Conservation (phyloP, 116 monocot genomes). For the Dioscorea cayenensis region DNA sequence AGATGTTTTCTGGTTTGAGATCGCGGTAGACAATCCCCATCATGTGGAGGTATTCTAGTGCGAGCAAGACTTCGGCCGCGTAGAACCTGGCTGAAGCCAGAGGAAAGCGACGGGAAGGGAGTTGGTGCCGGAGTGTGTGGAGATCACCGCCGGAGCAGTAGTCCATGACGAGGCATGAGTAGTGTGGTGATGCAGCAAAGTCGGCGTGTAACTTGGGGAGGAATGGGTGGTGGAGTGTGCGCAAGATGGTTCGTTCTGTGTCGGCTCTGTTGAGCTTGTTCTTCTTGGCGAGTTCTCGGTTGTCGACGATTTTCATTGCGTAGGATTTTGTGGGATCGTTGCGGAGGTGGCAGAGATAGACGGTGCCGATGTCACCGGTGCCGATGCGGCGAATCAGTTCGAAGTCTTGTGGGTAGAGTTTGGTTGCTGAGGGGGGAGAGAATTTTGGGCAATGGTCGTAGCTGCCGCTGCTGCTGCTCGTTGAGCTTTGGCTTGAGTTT, state of each 20-base stretch:
- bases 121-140: slow-evolving; percentile 70
- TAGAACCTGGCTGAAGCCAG: slow-evolving; percentile 58
- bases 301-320: slow-evolving; percentile 93
- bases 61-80: slow-evolving; percentile 79
- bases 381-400: slow-evolving; percentile 64
- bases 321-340: slow-evolving; percentile 10
- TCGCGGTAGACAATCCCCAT: slow-evolving; percentile 83
- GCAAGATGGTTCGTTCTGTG: slow-evolving; percentile 53
- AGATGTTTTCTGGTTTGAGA: slow-evolving; percentile 88
- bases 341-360: slow-evolving; percentile 70
- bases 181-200: slow-evolving; percentile 62
- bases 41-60: slow-evolving; percentile 89
- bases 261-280: slow-evolving; percentile 66
- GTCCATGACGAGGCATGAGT: slow-evolving; percentile 80
- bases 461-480: slow-evolving; percentile 10
- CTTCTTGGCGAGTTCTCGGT: slow-evolving; percentile 47
- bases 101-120: slow-evolving; percentile 55
- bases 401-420: slow-evolving; percentile 52
- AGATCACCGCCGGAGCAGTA: slow-evolving; percentile 85
- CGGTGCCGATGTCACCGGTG: slow-evolving; percentile 80
- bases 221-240: slow-evolving; percentile 74
- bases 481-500: slow-evolving; percentile 51
- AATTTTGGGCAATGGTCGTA: slow-evolving; percentile 33
- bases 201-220: slow-evolving; percentile 75
- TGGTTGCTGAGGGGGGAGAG: slow-evolving; percentile 16